Base-by-base conservation (phyloP, 805 yeast species). In the Wickerhamomyces kurtzmanii region DNA sequence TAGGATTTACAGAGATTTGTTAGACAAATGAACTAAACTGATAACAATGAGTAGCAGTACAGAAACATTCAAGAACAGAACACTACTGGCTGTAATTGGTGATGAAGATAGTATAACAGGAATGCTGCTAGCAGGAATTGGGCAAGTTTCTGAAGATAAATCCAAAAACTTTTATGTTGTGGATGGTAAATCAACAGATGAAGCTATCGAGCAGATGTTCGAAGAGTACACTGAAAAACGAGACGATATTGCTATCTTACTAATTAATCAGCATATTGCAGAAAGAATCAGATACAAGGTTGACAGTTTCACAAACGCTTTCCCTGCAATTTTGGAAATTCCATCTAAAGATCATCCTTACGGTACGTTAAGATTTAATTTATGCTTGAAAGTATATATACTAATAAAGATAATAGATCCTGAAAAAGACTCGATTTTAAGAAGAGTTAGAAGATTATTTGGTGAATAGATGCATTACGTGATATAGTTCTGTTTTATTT, bases 291-390 rank as follows among this genome's bases (percentile, higher is more conserved):
- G 98, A 55, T 66, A 67, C 40, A 68, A 69, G 39, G 85, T 91
- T 25, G 98, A 91, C 46, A 66, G 71, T 26, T 91, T 70, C 58
- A 75, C 93, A 12, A 73, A 76, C 38, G 94, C 98, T 8, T 91
- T 91, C 57, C 98, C 98, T 7, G 96, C 98, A 3, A 74, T 91
- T 26, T 65, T 91, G 48, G 98, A 91, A 59, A 91, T 91, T 37
- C 98, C 98, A 16, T 85, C 96, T 11, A 91, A 91, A 62, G 98
- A 91, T 50, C 97, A 91, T 54, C 97, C 98, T 14, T 91, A 91
- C 54, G 67, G 51, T 47, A 31, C 24, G 46, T 38, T 14, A 7
- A n/a, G 22, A 9, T 14, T n/a, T 11, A 8, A 12, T n/a, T 10
- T 30, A 12, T 21, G 6, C 10, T 12, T 10, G 13, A 12, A 19